Conservation (phyloP, 2,329 filamentous ascomycete genomes). For the Cladosporium halotolerans region DNA sequence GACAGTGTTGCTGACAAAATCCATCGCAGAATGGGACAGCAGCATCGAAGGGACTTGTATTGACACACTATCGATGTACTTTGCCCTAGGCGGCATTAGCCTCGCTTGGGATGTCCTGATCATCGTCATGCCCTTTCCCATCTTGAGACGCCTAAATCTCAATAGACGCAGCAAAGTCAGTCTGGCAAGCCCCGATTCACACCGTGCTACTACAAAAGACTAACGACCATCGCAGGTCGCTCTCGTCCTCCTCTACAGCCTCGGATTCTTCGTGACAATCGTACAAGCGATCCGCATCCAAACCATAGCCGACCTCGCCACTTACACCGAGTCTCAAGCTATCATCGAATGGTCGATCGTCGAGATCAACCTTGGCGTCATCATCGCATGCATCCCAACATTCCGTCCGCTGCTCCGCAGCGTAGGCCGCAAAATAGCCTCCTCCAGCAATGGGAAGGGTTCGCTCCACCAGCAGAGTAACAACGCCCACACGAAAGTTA, state of each 20-base stretch:
- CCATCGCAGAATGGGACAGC: slow-evolving; percentile 10
- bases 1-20: neutral
- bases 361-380: slow-evolving; percentile 39
- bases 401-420: slow-evolving; percentile 35
- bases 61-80: slow-evolving; percentile 13
- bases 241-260: slow-evolving; percentile 39
- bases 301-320: slow-evolving; percentile 40
- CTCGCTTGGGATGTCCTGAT: slow-evolving; percentile 16
- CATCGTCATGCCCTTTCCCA: slow-evolving; percentile 16
- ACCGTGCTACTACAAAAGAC: neutral
- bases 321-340: slow-evolving; percentile 40
- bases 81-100: slow-evolving; percentile 12
- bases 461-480: neutral
- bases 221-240: slow-evolving; percentile 21
- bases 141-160: slow-evolving; percentile 16
- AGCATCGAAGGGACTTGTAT: slow-evolving; percentile 11
- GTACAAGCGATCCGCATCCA: slow-evolving; percentile 48
- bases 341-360: slow-evolving; percentile 43
- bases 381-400: slow-evolving; percentile 39
- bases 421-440: neutral
- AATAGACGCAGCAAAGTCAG: slow-evolving; percentile 18
- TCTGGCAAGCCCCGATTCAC: neutral
- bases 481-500: neutral
- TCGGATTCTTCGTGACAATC: slow-evolving; percentile 47
- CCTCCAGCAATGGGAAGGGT: neutral